Evolutionary conservation across 164 flowering plant genomes (phyloP).

Genomic region (Cinnamomum chago): DNA sequence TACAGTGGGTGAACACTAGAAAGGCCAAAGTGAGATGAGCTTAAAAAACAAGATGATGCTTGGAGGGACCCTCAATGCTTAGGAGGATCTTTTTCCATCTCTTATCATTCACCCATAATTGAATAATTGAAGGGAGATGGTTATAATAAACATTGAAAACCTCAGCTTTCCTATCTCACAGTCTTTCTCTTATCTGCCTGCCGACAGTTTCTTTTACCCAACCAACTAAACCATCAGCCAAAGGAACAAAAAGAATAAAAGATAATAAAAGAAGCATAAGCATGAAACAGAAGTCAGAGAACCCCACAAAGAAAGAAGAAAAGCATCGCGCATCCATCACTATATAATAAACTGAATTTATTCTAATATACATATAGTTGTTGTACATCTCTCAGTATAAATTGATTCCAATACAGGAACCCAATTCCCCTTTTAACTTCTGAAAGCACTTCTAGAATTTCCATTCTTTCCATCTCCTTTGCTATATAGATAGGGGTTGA

Average conservation of each 20-base stretch:
- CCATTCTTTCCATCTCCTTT: background rate
- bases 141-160: background rate
- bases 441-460: background rate
- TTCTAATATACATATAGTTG: slow-evolving; percentile 31
- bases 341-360: slow-evolving; percentile 19
- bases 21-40: background rate
- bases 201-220: slow-evolving; percentile 22
- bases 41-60: background rate
- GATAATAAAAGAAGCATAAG: background rate
- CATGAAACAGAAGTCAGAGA: background rate
- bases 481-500: slow-evolving; percentile 25
- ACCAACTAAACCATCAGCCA: slow-evolving; percentile 1
- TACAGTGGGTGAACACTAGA: background rate
- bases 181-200: slow-evolving; percentile 2
- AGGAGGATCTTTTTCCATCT: background rate
- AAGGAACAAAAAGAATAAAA: background rate
- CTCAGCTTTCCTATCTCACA: background rate
- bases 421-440: slow-evolving; percentile 15
- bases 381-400: slow-evolving; percentile 26
- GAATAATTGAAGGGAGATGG: background rate
- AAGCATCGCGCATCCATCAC: slow-evolving; percentile 5
- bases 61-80: background rate
- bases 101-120: background rate
- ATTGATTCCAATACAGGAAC: slow-evolving; percentile 21
- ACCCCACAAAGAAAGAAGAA: background rate